phyloP scores from a whole-genome alignment of 2,329 filamentous ascomycete species.

The Zelopaecilomyces penicillatus region DNA sequence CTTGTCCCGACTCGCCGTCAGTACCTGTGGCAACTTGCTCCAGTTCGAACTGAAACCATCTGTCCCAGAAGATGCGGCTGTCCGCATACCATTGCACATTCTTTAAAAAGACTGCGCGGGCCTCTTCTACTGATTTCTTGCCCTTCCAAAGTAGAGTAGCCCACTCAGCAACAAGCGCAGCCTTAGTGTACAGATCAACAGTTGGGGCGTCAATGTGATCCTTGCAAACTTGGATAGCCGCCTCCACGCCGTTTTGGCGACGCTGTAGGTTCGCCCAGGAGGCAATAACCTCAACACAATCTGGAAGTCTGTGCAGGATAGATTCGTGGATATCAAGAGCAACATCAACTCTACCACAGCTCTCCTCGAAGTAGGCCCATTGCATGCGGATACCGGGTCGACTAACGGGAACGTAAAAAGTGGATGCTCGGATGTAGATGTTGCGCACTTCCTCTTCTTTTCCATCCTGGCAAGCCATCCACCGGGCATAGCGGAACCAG shows the following conservation, averaged over 20 bases:
- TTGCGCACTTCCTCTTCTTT: conserved; percentile 87
- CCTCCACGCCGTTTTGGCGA: conserved; percentile 73
- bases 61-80: conserved; percentile 82
- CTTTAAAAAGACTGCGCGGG: conserved; percentile 72
- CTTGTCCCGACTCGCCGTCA: conserved; percentile 55
- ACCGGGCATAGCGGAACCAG: conserved; percentile 93
- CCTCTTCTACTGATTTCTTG: conserved; percentile 71
- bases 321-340: conserved; percentile 79
- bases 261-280: conserved; percentile 82
- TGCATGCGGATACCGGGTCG: conserved; percentile 76
- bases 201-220: conserved; percentile 65
- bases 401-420: conserved; percentile 78
- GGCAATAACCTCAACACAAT: conserved; percentile 78
- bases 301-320: conserved; percentile 67
- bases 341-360: conserved; percentile 64
- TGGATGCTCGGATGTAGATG: conserved; percentile 82
- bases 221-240: conserved; percentile 77
- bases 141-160: conserved; percentile 80
- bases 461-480: conserved; percentile 74
- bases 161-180: conserved; percentile 81
- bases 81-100: conserved; percentile 79
- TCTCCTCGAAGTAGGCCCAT: conserved; percentile 93
- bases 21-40: conserved; percentile 61
- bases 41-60: conserved; percentile 82
- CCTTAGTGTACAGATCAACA: conserved; percentile 72